Base-by-base conservation (phyloP, 495 filamentous ascomycete genomes). In the Alectoria sarmentosa region DNA sequence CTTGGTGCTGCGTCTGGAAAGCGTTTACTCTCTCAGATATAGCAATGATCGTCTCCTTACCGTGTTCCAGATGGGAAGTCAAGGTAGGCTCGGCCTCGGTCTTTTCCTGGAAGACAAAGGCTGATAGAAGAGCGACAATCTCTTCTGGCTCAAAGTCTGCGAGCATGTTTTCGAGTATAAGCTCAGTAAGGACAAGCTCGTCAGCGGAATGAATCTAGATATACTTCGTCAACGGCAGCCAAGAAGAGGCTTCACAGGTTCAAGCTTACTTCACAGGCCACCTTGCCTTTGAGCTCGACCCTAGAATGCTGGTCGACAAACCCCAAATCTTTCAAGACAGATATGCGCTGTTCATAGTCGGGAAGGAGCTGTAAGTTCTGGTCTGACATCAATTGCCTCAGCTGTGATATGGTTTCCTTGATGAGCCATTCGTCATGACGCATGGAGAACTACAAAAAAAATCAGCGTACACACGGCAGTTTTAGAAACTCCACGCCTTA, bases 81-180 rank as follows among this genome's bases (percentile, higher is more conserved):
- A 98, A 78, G n/a, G 83, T 92, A 1, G 94, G 94, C 0, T 83
- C 82, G 23, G 83, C 83, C 21, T 94, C 89, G 0, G 95, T 96
- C 78, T 96, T 97, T 68, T 98, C 94, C 72, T 97, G 90, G 79
- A 98, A 98, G n/a, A 98, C 95, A 72, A 98, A 98, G 4, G 90
- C 86, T 0, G 91, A 96, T 4, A 98, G 84, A 14, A 98, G 82
- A 10, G 94, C 93, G 4, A 95, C 94, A 63, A 98, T 97, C 72
- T 98, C 94, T 70, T 95, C 93, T 1, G 94, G 92, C 66, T 96
- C 93, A 74, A 91, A 98, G 66, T 96, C 89, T 26, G 92, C 91
- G 5, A 98, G 85, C 9, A 96, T 91, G 73, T 98, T 98, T 69
- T 98, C 95, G 21, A 98, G 85, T 57, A 98, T 87, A 6, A 98